A percentile compares a stretch with the other conserved stretches of the same genome.
Evolutionary conservation across 1,139 yeast species (phyloP).

Genomic region (Eremothecium cymbalariae): DNA sequence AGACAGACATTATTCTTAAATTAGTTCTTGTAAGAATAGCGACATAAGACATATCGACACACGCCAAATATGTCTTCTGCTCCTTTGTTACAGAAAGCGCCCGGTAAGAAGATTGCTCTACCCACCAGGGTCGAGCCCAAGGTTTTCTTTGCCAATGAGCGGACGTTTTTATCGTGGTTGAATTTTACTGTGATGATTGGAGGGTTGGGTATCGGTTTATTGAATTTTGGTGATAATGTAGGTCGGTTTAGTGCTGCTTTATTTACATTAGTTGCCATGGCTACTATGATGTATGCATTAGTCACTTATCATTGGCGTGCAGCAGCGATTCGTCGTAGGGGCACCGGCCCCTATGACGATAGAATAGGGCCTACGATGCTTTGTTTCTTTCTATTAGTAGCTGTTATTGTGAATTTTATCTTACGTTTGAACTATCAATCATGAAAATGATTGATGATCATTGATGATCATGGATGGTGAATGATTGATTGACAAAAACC

Average conservation of each 20-base stretch:
- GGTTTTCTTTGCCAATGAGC: conserved; percentile 96
- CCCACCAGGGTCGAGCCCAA: conserved; percentile 98
- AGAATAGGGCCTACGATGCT: conserved; percentile 98
- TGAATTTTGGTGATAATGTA: conserved; percentile 90
- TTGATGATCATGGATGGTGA: too few relatives aligned
- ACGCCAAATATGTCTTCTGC: conserved; percentile 35
- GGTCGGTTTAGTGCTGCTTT: conserved; percentile 92
- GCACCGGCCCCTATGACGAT: conserved; percentile 97
- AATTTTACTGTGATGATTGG: conserved; percentile 96
- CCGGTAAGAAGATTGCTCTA: conserved; percentile 86
- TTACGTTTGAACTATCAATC: conserved; percentile 59
- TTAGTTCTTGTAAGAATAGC: too few relatives aligned
- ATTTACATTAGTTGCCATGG: conserved; percentile 92
- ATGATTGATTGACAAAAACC: too few relatives aligned
- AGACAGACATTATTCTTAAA: too few relatives aligned
- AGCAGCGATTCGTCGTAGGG: conserved; percentile 93
- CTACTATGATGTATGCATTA: conserved; percentile 92
- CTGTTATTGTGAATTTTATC: conserved; percentile 85
- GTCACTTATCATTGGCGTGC: conserved; percentile 99
- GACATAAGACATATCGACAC: too few relatives aligned
- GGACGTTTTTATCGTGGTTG: conserved; percentile 96
- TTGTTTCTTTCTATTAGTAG: conserved; percentile 83
- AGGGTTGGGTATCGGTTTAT: conserved; percentile 88
- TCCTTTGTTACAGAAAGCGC: conserved; percentile 54
- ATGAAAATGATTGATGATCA: too few relatives aligned